Percentiles rank a stretch among this genome's conserved stretches.
phyloP scores from a whole-genome alignment of 371 early-diverging fungal species.

The Mucor piriformis region DNA sequence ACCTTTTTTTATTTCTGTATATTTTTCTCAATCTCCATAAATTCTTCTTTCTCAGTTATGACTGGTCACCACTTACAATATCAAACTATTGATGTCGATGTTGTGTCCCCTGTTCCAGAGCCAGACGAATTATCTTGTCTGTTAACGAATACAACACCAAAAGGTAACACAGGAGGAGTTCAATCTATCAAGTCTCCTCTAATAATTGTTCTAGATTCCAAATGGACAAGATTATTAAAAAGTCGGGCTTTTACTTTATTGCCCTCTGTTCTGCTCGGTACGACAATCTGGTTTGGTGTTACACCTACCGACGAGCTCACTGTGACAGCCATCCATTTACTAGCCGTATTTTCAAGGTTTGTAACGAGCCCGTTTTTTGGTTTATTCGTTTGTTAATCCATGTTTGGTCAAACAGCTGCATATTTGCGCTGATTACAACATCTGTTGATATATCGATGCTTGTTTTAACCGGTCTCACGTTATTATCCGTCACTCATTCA shows the following conservation, averaged over 20 bases:
- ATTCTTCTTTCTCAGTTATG: not conserved
- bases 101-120: not conserved
- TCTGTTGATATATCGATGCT: slow-evolving; percentile 60
- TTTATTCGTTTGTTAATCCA: slow-evolving; percentile 1
- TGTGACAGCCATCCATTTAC: slow-evolving; percentile 44
- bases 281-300: slow-evolving; percentile 46
- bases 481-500: slow-evolving; percentile 58
- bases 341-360: slow-evolving; percentile 55
- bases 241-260: slow-evolving; percentile 8
- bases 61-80: slow-evolving; percentile 2
- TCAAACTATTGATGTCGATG: slow-evolving; percentile 15
- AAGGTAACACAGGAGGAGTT: not conserved
- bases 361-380: not conserved
- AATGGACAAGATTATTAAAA: slow-evolving; percentile 5
- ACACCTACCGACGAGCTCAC: slow-evolving; percentile 42
- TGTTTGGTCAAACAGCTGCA: slow-evolving; percentile 38
- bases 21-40: not conserved
- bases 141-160: not conserved
- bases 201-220: slow-evolving; percentile 9
- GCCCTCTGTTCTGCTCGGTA: slow-evolving; percentile 41
- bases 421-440: slow-evolving; percentile 64
- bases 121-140: slow-evolving; percentile 1
- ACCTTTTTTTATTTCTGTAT: not conserved
- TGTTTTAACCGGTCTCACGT: slow-evolving; percentile 52
- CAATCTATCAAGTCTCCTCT: not conserved